These are phyloP conservation scores for Ilyonectria destructans DNA, from an alignment of 2,329 filamentous ascomycete species.

Conservation along the genomic window DNA sequence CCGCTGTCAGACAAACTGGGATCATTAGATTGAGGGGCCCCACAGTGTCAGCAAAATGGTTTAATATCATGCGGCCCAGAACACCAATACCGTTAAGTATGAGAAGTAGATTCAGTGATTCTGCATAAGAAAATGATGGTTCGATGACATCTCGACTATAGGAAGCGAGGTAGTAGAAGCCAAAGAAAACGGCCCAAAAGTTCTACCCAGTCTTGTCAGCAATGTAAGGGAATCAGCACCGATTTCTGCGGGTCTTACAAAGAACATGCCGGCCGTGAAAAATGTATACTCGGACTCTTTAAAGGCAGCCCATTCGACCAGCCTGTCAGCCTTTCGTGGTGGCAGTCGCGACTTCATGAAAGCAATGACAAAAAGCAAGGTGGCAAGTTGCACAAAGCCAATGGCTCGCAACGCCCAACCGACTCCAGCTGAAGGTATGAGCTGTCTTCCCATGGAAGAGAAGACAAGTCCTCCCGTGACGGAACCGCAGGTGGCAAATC, in stretches of 20 bases:
- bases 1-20: conserved; percentile 4
- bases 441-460: conserved; percentile 12
- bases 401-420: conserved; percentile 8
- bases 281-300: conserved; percentile 15
- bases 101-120: conserved; percentile 18
- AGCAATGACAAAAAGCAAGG: conserved; percentile 1
- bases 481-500: conserved; percentile 6
- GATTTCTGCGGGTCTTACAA: background rate
- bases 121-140: background rate
- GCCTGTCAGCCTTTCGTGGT: conserved; percentile 8
- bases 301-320: conserved; percentile 23
- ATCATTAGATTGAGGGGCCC: conserved; percentile 11
- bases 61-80: conserved; percentile 6
- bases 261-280: conserved; percentile 13
- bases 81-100: conserved; percentile 18
- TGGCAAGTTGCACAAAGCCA: conserved; percentile 2
- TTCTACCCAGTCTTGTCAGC: background rate
- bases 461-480: conserved; percentile 14
- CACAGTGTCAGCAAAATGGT: conserved; percentile 17
- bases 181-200: conserved; percentile 19
- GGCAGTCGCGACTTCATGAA: conserved; percentile 10
- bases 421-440: conserved; percentile 5
- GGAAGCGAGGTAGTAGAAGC: conserved; percentile 19
- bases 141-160: background rate
- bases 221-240: background rate